Evolutionary conservation across 495 filamentous ascomycete genomes (phyloP).

Genomic region (Letharia columbiana): DNA sequence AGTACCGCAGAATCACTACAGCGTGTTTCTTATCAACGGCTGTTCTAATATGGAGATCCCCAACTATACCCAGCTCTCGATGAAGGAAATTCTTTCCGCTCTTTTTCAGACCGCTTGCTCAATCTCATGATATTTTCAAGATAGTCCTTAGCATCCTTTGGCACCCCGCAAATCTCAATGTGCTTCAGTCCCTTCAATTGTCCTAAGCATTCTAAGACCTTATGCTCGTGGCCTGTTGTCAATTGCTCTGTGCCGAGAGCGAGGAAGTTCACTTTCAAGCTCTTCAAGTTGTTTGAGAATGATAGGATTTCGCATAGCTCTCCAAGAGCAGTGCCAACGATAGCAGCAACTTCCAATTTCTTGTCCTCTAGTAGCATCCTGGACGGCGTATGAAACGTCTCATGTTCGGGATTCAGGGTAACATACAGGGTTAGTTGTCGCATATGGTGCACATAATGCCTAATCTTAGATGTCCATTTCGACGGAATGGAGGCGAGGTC

Average conservation of each 20-base stretch:
- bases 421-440: neutral
- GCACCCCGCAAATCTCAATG: neutral
- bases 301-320: slow-evolving; percentile 4
- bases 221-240: neutral
- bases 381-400: neutral
- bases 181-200: neutral
- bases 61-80: neutral
- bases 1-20: neutral
- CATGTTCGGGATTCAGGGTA: neutral
- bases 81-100: neutral
- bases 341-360: neutral
- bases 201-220: neutral
- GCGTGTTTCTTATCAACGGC: neutral
- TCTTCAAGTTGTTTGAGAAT: neutral
- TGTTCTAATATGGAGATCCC: neutral
- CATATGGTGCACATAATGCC: neutral
- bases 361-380: neutral
- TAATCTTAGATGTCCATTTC: neutral
- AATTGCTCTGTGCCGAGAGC: neutral
- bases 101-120: neutral
- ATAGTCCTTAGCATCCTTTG: neutral
- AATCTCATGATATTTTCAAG: neutral
- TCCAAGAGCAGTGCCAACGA: slow-evolving; percentile 1
- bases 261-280: neutral
- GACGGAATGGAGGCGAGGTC: slow-evolving; percentile 6